Evolutionary conservation across 257 asterid genomes (phyloP).

Genomic region (Parsonsia alboflavescens): DNA sequence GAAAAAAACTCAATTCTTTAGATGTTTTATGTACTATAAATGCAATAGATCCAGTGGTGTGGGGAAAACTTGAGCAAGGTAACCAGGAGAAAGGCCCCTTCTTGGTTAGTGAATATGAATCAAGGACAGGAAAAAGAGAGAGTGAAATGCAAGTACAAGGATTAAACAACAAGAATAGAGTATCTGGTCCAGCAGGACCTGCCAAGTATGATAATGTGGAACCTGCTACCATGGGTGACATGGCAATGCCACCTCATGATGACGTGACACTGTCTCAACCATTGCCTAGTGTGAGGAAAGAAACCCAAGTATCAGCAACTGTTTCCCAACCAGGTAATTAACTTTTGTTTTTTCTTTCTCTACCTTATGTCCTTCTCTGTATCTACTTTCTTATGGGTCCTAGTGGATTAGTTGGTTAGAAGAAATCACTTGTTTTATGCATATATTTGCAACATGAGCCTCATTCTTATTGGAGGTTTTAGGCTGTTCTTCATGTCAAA

Average conservation of each 20-base stretch:
- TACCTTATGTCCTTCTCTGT: background rate
- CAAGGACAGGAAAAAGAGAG: slow-evolving; percentile 30
- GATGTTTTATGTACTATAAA: slow-evolving; percentile 22
- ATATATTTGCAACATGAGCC: background rate
- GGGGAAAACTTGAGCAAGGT: slow-evolving; percentile 23
- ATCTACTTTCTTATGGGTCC: background rate
- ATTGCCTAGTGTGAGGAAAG: slow-evolving; percentile 35
- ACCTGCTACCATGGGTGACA: slow-evolving; percentile 39
- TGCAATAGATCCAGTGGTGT: slow-evolving; percentile 18
- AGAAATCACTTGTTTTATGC: slow-evolving; percentile 6
- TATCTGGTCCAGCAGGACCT: slow-evolving; percentile 23
- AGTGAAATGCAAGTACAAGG: slow-evolving; percentile 29
- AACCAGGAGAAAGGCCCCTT: slow-evolving; percentile 25
- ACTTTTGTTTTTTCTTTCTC: slow-evolving; percentile 4
- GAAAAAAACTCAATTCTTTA: slow-evolving; percentile 20
- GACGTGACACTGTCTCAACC: slow-evolving; percentile 27
- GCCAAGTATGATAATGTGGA: slow-evolving; percentile 19
- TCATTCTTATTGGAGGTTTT: background rate
- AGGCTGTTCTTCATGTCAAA: background rate
- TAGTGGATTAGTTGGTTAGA: background rate
- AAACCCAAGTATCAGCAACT: slow-evolving; percentile 25
- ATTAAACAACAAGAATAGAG: slow-evolving; percentile 26
- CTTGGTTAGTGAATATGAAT: slow-evolving; percentile 21
- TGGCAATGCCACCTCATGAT: slow-evolving; percentile 36
- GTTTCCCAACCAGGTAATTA: slow-evolving; percentile 43